These are phyloP conservation scores for Pterulicium gracile DNA, from an alignment of 1,284 basidiomycete species.

Conservation along the genomic window DNA sequence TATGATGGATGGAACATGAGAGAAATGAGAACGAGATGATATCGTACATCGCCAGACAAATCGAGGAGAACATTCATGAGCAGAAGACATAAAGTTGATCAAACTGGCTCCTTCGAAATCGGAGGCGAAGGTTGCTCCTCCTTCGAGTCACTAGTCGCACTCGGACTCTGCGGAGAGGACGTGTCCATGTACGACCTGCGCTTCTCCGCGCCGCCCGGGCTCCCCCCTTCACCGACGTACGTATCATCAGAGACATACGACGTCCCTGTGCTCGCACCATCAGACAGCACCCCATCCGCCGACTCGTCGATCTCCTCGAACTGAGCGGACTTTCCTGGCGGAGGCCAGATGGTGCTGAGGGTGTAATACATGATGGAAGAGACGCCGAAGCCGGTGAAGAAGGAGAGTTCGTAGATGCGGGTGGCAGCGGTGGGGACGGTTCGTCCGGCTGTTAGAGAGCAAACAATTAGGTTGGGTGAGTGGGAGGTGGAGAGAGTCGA, in stretches of 20 bases:
- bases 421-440: slow-evolving; percentile 54
- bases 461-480: slow-evolving; percentile 8
- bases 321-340: slow-evolving; percentile 32
- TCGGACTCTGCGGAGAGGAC: too few relatives aligned
- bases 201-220: not conserved
- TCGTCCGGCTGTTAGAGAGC: slow-evolving; percentile 31
- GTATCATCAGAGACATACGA: not conserved
- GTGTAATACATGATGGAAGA: slow-evolving; percentile 54
- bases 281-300: slow-evolving; percentile 10
- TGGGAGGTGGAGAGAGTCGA: slow-evolving; percentile 11
- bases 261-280: not conserved
- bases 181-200: too few relatives aligned
- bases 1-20: too few relatives aligned
- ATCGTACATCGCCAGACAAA: too few relatives aligned
- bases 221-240: not conserved
- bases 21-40: too few relatives aligned
- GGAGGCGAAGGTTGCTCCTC: too few relatives aligned
- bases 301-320: slow-evolving; percentile 62
- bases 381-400: slow-evolving; percentile 70
- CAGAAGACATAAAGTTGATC: too few relatives aligned
- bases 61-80: too few relatives aligned
- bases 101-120: too few relatives aligned
- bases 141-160: too few relatives aligned
- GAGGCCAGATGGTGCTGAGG: slow-evolving; percentile 50
- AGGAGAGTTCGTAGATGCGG: slow-evolving; percentile 63